Percentiles rank a stretch among this genome's conserved stretches.
phyloP scores from a whole-genome alignment of 2,329 filamentous ascomycete species.

The Lasiodiplodia sp. region DNA sequence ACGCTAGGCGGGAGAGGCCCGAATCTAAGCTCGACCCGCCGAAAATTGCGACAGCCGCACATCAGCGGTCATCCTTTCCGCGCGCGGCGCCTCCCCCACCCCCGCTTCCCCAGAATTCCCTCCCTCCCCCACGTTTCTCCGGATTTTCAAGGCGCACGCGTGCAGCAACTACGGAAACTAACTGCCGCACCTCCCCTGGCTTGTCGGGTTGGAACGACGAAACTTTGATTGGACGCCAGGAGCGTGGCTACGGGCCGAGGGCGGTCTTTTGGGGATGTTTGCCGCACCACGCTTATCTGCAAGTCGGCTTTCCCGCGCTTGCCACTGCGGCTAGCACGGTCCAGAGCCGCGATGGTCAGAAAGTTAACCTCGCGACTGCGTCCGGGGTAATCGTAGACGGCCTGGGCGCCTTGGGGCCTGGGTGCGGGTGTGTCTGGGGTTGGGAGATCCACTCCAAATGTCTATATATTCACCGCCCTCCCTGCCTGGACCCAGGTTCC shows the following conservation, averaged over 20 bases:
- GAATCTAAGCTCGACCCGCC: not conserved
- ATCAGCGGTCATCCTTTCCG: not conserved
- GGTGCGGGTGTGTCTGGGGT: not conserved
- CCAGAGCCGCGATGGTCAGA: not conserved
- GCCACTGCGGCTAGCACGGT: not conserved
- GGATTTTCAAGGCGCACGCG: not conserved
- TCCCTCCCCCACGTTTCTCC: slow-evolving; percentile 18
- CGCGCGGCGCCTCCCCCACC: not conserved
- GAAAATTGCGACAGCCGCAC: not conserved
- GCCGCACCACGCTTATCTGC: not conserved
- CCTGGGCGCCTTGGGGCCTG: not conserved
- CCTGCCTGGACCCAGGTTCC: not conserved
- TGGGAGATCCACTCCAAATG: not conserved
- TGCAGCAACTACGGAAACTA: not conserved
- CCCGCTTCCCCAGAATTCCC: slow-evolving; percentile 17
- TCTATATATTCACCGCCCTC: not conserved
- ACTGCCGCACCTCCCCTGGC: not conserved
- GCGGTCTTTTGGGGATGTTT: not conserved
- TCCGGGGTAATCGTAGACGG: slow-evolving; percentile 14
- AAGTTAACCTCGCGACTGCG: not conserved
- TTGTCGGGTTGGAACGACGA: not conserved
- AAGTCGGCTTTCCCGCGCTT: too few relatives aligned
- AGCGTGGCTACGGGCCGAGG: not conserved
- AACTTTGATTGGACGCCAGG: not conserved
- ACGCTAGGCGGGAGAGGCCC: not conserved